Conservation (phyloP, 225 moss, liverwort and hornwort species). For the Polytrichum formosum region DNA sequence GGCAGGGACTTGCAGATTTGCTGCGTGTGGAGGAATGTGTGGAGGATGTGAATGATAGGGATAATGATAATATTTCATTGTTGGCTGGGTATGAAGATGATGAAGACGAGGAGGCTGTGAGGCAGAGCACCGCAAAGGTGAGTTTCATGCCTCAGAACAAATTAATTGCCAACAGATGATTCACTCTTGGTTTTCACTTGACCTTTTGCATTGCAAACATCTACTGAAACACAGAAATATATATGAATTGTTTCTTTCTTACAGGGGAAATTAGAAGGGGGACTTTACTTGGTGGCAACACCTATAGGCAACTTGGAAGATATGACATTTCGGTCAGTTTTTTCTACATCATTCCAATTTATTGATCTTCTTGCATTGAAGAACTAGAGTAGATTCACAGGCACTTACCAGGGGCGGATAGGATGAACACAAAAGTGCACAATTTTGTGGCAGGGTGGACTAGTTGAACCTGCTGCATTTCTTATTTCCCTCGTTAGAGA, state of each 20-base stretch:
- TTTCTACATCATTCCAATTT: background rate
- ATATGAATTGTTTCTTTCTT: constrained; percentile 1
- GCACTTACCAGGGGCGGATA: too few species aligned
- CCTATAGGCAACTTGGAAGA: constrained; percentile 98
- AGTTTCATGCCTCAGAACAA: background rate
- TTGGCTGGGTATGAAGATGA: constrained; percentile 6
- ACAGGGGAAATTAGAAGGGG: constrained; percentile 73
- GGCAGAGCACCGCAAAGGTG: constrained; percentile 16
- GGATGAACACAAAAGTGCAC: too few species aligned
- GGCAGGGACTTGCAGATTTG: constrained; percentile 36
- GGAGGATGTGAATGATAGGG: constrained; percentile 14
- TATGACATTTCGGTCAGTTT: constrained; percentile 72
- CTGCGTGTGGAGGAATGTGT: constrained; percentile 30
- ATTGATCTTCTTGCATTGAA: too few species aligned
- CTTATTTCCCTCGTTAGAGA: too few species aligned
- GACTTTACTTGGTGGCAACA: constrained; percentile 91
- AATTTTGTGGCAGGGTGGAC: too few species aligned
- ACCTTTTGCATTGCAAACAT: too few species aligned
- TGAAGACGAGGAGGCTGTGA: constrained; percentile 16
- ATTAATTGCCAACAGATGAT: background rate
- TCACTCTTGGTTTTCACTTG: background rate
- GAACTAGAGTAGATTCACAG: too few species aligned
- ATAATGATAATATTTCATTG: constrained; percentile 6
- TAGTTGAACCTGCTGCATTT: too few species aligned
- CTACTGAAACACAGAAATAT: too few species aligned